Evolutionary conservation across 345 rosid species (phyloP), one percentile per base, ranked within the genome.

Genomic region (Citrus medica): DNA sequence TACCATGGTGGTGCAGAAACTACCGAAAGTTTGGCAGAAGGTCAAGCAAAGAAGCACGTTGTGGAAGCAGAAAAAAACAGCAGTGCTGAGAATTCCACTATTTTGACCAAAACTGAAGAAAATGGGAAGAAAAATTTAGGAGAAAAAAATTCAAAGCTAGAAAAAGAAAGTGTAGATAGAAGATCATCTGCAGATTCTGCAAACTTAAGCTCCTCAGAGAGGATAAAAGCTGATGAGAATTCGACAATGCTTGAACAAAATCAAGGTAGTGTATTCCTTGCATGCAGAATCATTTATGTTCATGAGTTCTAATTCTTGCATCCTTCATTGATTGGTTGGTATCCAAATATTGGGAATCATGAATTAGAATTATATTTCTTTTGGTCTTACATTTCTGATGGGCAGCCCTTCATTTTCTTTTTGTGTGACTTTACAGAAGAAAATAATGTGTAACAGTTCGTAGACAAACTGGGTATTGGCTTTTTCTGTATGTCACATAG

Each of bases 261-360:
- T 60, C 77, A 80, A 84, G 88, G 89, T 85, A 77, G 63, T 69
- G 40, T 42, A 58, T 17, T 80, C 58, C 74, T 51, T 67, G 60
- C 65, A 22, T 46, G 68, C 27, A 53, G 55, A 66, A 46, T 81
- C 21, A 13, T 69, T 78, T 58, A 46, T 46, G 75, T 74, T 73
- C 78, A 13, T 55, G 62, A 30, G 40, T 78, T 35, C 59, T 28
- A 32, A 30, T 65, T 74, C 35, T 27, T 8, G 35, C 68, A 56
- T 61, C 37, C 25, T 71, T 53, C 70, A 40, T 73, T 40, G 46
- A 55, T n/a, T 8, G 61, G 27, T 53, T 73, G 58, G 32, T 42
- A 77, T 33, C 19, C 71, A 37, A 58, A 9, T 75, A 48, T 1
- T 74, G 21, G n/a, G 71, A 21, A 48, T 58, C 56, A 40, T 53